phyloP scores from a whole-genome alignment of 2,329 filamentous ascomycete species.

The Penicillium sumatraense region DNA sequence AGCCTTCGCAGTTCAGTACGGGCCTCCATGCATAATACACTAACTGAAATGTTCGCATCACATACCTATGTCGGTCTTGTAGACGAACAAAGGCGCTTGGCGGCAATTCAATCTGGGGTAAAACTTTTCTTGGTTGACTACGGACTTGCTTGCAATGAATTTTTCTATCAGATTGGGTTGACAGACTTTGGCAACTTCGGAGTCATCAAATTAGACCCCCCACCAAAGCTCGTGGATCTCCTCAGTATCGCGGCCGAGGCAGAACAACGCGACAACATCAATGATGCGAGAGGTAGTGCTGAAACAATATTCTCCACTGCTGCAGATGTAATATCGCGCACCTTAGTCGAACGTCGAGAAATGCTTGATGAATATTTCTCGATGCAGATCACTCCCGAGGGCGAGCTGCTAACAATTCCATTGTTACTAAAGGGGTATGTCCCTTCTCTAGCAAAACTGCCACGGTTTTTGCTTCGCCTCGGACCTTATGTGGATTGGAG shows the following conservation, averaged over 20 bases:
- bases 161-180: constrained; percentile 93
- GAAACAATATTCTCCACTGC: constrained; percentile 66
- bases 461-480: constrained; percentile 82
- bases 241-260: constrained; percentile 73
- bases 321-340: constrained; percentile 66
- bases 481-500: constrained; percentile 89
- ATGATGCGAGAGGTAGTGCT: constrained; percentile 37
- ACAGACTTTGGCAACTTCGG: constrained; percentile 98
- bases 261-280: constrained; percentile 59
- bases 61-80: constrained; percentile 95
- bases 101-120: constrained; percentile 90
- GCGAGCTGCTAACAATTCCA: constrained; percentile 78
- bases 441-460: constrained; percentile 83
- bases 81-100: constrained; percentile 82
- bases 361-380: constrained; percentile 95
- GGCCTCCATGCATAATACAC: constrained; percentile 77
- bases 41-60: constrained; percentile 84
- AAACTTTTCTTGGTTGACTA: constrained; percentile 94
- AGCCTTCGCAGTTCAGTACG: constrained; percentile 81
- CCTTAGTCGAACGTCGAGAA: constrained; percentile 75
- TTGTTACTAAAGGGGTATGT: constrained; percentile 87
- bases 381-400: constrained; percentile 76
- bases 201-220: constrained; percentile 75
- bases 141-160: constrained; percentile 81
- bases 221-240: constrained; percentile 72